Percentiles rank a stretch among this genome's conserved stretches.
phyloP scores from a whole-genome alignment of 106 monocot species.

The Phalaenopsis equestris region DNA sequence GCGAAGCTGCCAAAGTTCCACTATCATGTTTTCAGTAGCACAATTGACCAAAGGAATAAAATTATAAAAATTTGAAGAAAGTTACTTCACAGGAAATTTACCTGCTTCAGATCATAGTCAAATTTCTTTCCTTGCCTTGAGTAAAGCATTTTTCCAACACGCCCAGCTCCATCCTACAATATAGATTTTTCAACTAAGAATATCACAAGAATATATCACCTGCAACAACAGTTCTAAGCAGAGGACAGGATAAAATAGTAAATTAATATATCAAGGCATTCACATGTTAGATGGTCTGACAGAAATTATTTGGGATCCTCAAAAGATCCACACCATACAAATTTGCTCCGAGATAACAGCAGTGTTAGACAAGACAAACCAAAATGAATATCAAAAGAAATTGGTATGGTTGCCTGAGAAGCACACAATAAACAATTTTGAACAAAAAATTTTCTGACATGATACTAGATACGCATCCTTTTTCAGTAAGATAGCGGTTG shows the following conservation, averaged over 20 bases:
- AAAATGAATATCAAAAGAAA: neutral
- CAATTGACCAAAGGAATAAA: conserved; percentile 2
- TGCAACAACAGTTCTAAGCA: neutral
- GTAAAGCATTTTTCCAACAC: conserved; percentile 99
- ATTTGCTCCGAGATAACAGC: neutral
- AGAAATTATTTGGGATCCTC: neutral
- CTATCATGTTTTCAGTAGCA: neutral
- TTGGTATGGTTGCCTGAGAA: too few relatives aligned
- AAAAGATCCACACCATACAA: neutral
- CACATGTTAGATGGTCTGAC: too few relatives aligned
- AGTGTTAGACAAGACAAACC: neutral
- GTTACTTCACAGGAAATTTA: conserved; percentile 13
- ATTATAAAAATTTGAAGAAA: neutral
- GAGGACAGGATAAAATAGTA: neutral
- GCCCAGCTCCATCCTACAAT: conserved; percentile 92
- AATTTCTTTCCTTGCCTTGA: conserved; percentile 97
- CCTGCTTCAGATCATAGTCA: conserved; percentile 98
- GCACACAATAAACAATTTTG: neutral
- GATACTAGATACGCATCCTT: neutral
- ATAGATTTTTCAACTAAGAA: neutral
- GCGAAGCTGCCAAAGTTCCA: conserved; percentile 57
- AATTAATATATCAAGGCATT: neutral
- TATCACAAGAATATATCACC: neutral
- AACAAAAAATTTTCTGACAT: neutral
- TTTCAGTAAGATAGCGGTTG: neutral